Evolutionary conservation across 345 rosid genomes (phyloP), one percentile per base, ranked within the genome.

Genomic region (Brassica rapa): DNA sequence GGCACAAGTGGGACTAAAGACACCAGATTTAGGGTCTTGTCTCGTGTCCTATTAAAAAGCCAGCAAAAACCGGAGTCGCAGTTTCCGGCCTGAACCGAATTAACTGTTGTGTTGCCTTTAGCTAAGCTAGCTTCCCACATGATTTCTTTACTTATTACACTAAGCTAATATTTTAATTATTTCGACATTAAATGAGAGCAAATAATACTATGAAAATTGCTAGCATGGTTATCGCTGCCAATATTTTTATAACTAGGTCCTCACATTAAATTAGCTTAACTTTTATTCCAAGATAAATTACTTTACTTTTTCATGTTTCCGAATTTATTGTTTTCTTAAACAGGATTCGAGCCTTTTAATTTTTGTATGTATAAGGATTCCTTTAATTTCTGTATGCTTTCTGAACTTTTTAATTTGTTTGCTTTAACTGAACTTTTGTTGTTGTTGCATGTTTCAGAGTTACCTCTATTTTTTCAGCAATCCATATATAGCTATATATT

Each of bases 21-120:
- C 43, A 64, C 74, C 57, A 73, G 59, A 73, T 73, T 73, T 73
- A 46, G 78, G 74, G 77, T 73, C 82, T 73, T 68, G 78, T 79
- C 82, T 74, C 69, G 71, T 68, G 71, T 49, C 19, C 51, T 46
- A 55, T 72, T 66, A 72, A 78, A 43, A 71, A 65, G 67, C 62
- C 68, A 72, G 24, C 53, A 3, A 49, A 64, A 73, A 80, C 79
- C 79, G 75, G 71, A 73, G 6, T 79, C 70, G 12, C 30, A 8
- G 65, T 53, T 60, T 37, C 78, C 78, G 74, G 75, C 69, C 37
- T 55, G 79, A 80, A 74, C 82, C 62, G 82, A 62, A 74, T 55
- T 80, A 80, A 73, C 66, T 74, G 82, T 46, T 66, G 55, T 59
- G 71, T 64, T 53, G 76, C 59, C 21, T 49, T 46, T n/a, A 49